Base-by-base conservation (phyloP, 2,329 filamentous ascomycete species). In the Aspergillus latus region DNA sequence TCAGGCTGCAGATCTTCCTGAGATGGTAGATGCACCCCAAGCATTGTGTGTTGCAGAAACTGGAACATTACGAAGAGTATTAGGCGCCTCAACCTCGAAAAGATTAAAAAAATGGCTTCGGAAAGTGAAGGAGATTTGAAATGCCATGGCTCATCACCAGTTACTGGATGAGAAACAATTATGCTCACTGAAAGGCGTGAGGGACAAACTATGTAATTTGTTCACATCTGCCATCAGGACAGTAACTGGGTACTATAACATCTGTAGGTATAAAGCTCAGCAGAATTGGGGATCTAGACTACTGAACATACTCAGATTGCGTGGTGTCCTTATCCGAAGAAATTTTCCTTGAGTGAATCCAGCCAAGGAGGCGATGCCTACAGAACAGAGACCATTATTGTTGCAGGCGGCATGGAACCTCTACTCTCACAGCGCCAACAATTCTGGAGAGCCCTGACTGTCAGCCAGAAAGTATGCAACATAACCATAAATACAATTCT, bases 1-100 rank as follows among this genome's bases (percentile, higher is more conserved):
- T 15, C 55, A 58, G 30, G 56, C 51, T 21, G 56, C 43, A 10
- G 56, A 58, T 28, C 57, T 59, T 16, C 57, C 53, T 4, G 29
- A 48, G 32, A 49, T 53, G 10, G 34, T 56, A 11, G 21, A 56
- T 28, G 36, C 16, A 34, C 49, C 55, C 6, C 40, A 29, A 30
- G 28, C 29, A 28, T 30, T 32, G 9, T 34, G 37, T 16, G 13
- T 7, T n/a, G 13, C 11, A 13, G 43, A n/a, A 9, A 5, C 3
- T 34, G 32, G 48, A 52, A 48, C 30, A 36, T 47, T 58, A 10
- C 28, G 26, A 13, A 34, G 7, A 13, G 13, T 39, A 28, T 11
- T 51, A 13, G 36, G 0, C 40, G n/a, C 36, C 10, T 13, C 32
- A 30, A n/a, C 16, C 9, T 29, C n/a, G 36, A 54, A 40, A 44